phyloP scores from a whole-genome alignment of 164 flowering plant species.

The Dillenia turbinata region DNA sequence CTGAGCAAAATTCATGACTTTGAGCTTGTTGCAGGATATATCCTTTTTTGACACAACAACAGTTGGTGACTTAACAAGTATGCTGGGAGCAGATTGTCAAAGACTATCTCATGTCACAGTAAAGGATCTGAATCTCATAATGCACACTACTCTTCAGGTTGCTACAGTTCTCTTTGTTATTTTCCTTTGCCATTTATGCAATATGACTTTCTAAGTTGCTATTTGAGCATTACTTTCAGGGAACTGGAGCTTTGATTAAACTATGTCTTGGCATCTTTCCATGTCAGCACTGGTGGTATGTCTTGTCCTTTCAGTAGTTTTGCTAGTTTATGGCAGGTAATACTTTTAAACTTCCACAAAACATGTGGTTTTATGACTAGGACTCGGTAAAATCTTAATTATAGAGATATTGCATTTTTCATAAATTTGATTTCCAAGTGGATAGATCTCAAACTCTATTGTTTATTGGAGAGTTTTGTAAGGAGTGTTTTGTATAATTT shows the following conservation, averaged over 20 bases:
- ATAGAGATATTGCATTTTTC: too few relatives aligned
- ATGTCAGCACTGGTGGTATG: too few relatives aligned
- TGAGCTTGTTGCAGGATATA: conserved; percentile 58
- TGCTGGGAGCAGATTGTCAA: conserved; percentile 94
- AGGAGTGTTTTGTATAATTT: too few relatives aligned
- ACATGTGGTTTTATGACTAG: too few relatives aligned
- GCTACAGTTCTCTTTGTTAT: conserved; percentile 4
- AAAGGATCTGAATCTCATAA: conserved; percentile 47
- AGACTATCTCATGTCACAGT: conserved; percentile 94
- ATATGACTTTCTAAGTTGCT: conserved; percentile 31
- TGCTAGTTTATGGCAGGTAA: too few relatives aligned
- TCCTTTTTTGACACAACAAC: conserved; percentile 82
- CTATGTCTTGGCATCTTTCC: too few relatives aligned
- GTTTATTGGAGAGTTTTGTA: too few relatives aligned
- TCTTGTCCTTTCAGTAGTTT: too few relatives aligned
- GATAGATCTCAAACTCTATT: too few relatives aligned
- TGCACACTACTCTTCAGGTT: conserved; percentile 83
- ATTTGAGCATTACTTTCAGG: conserved; percentile 34
- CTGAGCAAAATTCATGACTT: too few relatives aligned
- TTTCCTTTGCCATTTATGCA: conserved; percentile 1
- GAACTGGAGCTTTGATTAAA: conserved; percentile 9
- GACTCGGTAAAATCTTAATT: too few relatives aligned
- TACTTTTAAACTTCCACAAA: background rate
- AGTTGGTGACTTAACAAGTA: conserved; percentile 93
- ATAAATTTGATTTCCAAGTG: too few relatives aligned